phyloP scores from a whole-genome alignment of 345 rosid species.

The Eucalyptus marginata region DNA sequence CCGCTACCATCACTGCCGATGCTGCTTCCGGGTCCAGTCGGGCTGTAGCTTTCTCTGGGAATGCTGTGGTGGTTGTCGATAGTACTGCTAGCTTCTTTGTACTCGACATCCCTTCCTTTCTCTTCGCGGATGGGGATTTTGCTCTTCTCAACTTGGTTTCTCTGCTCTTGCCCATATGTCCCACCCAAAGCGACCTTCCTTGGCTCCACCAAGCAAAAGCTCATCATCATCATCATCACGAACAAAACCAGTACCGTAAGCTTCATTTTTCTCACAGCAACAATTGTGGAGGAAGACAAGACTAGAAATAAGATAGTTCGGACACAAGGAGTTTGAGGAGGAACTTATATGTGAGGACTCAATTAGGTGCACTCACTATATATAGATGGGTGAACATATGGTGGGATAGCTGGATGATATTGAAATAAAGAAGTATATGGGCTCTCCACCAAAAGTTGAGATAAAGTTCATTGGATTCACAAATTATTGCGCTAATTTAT shows the following conservation, averaged over 20 bases:
- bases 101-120: not conserved
- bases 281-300: not conserved
- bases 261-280: conserved; percentile 3
- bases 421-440: not conserved
- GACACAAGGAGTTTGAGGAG: not conserved
- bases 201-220: not conserved
- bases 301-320: not conserved
- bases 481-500: not conserved
- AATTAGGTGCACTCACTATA: not conserved
- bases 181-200: conserved; percentile 6
- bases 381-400: not conserved
- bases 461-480: not conserved
- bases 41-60: conserved; percentile 19
- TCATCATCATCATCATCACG: conserved; percentile 13
- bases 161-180: not conserved
- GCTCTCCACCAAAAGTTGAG: not conserved
- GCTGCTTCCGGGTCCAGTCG: not conserved
- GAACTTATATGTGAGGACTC: not conserved
- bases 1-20: not conserved
- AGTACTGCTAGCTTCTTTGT: not conserved
- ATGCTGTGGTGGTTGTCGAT: conserved; percentile 27
- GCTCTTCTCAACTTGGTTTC: not conserved
- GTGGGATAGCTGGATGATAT: not conserved
- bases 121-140: not conserved
- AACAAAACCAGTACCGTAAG: not conserved